A percentile compares a stretch with the other conserved stretches of the same genome.
Evolutionary conservation across 1,284 basidiomycete species (phyloP).

Genomic region (Heterobasidion parviporum): DNA sequence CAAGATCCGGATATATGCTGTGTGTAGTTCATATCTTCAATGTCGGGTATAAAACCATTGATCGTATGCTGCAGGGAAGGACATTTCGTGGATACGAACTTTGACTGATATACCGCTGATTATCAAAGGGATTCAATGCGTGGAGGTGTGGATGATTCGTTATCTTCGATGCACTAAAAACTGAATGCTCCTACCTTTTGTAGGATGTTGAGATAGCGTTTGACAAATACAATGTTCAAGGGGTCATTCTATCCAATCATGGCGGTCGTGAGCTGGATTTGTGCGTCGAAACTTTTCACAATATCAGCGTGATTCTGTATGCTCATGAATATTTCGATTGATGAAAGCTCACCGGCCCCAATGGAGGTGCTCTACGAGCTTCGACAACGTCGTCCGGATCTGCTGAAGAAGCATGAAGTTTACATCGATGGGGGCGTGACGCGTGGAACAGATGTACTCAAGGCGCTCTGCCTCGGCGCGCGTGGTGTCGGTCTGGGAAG

Average conservation of each 20-base stretch:
- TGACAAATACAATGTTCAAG: constrained; percentile 47
- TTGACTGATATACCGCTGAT: constrained; percentile 40
- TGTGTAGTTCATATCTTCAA: constrained; percentile 20
- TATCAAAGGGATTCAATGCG: constrained; percentile 39
- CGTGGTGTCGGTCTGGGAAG: constrained; percentile 50
- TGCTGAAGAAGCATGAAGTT: constrained; percentile 46
- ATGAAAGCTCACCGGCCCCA: constrained; percentile 14
- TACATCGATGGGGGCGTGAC: constrained; percentile 69
- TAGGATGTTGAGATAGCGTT: constrained; percentile 58
- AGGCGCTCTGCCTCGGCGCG: constrained; percentile 65
- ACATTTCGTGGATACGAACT: constrained; percentile 32
- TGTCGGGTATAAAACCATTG: neutral
- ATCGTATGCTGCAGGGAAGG: constrained; percentile 14
- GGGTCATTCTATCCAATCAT: constrained; percentile 63
- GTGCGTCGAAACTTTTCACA: constrained; percentile 7
- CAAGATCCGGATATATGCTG: constrained; percentile 54
- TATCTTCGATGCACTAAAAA: neutral
- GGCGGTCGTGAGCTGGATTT: constrained; percentile 60
- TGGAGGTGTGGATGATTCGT: constrained; percentile 20
- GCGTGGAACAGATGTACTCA: constrained; percentile 63
- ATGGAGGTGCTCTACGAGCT: constrained; percentile 35
- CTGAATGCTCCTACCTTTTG: neutral
- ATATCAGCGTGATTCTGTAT: neutral
- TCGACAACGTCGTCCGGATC: constrained; percentile 29
- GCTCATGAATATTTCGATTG: neutral